These are phyloP conservation scores for Colletotrichum gloeosporioides DNA, from an alignment of 2,329 filamentous ascomycete species.

Conservation along the genomic window DNA sequence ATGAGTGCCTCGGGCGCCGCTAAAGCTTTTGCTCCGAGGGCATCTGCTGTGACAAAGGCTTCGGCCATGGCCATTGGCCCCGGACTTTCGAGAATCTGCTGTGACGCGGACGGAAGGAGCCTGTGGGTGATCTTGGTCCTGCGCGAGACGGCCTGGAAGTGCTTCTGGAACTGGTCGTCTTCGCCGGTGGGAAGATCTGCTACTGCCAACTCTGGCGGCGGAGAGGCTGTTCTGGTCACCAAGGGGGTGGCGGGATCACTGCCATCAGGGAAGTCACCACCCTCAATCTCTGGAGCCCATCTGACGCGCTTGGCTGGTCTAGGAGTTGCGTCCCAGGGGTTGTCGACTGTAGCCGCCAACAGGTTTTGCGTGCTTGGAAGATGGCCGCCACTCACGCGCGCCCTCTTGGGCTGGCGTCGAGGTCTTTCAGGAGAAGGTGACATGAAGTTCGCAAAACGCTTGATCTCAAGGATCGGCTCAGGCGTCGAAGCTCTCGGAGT, in stretches of 20 bases:
- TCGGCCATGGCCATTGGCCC: conserved; percentile 52
- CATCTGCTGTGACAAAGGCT: conserved; percentile 53
- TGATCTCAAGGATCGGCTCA: conserved; percentile 53
- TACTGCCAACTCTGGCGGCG: conserved; percentile 45
- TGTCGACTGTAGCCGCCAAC: conserved; percentile 38
- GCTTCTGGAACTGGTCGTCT: conserved; percentile 47
- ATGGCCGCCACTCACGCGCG: conserved; percentile 26
- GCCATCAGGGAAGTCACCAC: conserved; percentile 24
- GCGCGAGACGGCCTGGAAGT: conserved; percentile 51
- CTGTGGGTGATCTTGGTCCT: conserved; percentile 34
- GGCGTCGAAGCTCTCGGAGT: conserved; percentile 42
- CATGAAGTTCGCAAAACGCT: conserved; percentile 58
- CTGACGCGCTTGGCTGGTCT: conserved; percentile 37
- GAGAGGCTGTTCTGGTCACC: conserved; percentile 34
- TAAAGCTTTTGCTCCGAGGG: not conserved
- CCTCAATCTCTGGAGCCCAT: conserved; percentile 36
- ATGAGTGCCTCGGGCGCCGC: conserved; percentile 11
- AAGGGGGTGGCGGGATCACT: conserved; percentile 1
- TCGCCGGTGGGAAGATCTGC: conserved; percentile 38
- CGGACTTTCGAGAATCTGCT: conserved; percentile 45
- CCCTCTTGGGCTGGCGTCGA: conserved; percentile 21
- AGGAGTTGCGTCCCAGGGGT: conserved; percentile 32
- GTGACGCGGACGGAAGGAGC: conserved; percentile 48
- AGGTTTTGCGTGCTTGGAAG: conserved; percentile 38
- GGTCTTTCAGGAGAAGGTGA: conserved; percentile 51